phyloP scores from a whole-genome alignment of 176 grass and related monocot genomes.

The Bromus sterilis region DNA sequence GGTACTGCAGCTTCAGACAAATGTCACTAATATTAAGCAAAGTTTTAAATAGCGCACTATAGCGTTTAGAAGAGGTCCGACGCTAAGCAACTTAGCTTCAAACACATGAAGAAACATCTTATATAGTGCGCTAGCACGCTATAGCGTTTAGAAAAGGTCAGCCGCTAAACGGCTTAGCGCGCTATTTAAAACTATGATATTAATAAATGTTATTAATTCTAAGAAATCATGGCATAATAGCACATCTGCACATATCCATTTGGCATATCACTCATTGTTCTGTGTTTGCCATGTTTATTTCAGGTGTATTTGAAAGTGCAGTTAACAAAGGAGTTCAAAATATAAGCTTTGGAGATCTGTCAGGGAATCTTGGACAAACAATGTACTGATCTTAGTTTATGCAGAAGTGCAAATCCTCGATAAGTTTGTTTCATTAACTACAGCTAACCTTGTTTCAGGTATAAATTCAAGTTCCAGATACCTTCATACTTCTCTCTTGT shows the following conservation, averaged over 20 bases:
- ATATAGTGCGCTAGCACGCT: no score
- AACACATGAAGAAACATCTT: no score
- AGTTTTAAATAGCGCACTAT: no score
- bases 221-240: background rate
- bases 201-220: background rate
- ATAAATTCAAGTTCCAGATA: constrained; percentile 98
- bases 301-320: constrained; percentile 97
- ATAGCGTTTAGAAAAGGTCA: no score
- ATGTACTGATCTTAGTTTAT: constrained; percentile 56
- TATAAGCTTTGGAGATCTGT: constrained; percentile 97
- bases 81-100: no score
- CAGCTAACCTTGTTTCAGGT: constrained; percentile 47
- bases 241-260: background rate
- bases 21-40: constrained; percentile 1
- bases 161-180: no score
- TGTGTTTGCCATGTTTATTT: constrained; percentile 21
- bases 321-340: constrained; percentile 88
- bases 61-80: no score
- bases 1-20: constrained; percentile 39
- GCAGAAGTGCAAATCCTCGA: background rate
- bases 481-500: constrained; percentile 98
- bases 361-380: constrained; percentile 89
- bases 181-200: no score
- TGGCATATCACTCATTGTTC: background rate
- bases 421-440: constrained; percentile 14